phyloP scores from a whole-genome alignment of 106 monocot species.

The Platanthera zijinensis region DNA sequence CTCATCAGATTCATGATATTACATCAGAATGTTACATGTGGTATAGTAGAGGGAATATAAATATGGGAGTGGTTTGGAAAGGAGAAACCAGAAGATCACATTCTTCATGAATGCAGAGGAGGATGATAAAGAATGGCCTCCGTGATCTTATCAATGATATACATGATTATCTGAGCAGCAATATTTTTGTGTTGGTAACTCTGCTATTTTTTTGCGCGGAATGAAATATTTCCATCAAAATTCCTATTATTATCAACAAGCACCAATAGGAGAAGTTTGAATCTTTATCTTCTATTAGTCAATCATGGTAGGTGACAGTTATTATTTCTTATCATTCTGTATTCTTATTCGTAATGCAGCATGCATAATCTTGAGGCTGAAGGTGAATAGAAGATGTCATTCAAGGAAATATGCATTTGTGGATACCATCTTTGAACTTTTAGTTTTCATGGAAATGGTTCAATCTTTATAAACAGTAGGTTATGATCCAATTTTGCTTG shows the following conservation, averaged over 20 bases:
- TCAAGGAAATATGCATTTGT: neutral
- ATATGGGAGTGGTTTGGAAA: neutral
- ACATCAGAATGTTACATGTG: no score
- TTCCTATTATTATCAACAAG: neutral
- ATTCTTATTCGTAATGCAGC: neutral
- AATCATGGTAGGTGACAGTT: neutral
- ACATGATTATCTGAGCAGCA: neutral
- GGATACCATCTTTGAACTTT: no score
- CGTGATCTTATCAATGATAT: neutral
- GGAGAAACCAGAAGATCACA: neutral
- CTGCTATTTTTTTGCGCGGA: neutral
- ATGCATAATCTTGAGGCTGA: neutral
- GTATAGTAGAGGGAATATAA: no score
- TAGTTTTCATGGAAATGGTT: no score
- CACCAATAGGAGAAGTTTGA: neutral
- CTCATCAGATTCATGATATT: no score
- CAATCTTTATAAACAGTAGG: no score
- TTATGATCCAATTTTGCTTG: no score
- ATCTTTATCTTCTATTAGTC: neutral
- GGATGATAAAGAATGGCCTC: neutral
- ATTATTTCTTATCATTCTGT: neutral
- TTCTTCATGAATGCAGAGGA: neutral
- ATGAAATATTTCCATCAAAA: neutral
- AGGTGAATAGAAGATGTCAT: neutral
- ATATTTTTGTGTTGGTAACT: neutral